Evolutionary conservation across 139 green algal genomes (phyloP), one percentile per base, ranked within the genome.

Genomic region (Coelastrella sp.): DNA sequence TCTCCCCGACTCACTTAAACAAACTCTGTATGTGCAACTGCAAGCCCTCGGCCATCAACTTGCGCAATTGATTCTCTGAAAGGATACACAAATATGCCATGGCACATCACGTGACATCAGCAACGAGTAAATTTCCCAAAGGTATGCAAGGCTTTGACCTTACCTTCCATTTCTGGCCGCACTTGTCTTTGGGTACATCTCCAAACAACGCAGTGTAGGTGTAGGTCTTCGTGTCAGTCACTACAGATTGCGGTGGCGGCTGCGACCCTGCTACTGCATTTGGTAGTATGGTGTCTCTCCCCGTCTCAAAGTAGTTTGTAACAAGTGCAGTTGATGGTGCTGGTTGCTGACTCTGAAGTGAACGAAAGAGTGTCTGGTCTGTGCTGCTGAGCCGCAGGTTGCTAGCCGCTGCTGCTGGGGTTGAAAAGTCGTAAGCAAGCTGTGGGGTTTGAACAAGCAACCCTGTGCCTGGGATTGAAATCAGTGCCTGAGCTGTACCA

Each of bases 221-320:
- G 32, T 67, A 81, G 4, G 73, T 81, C 32, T 67, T 53, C 32
- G 35, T 81, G 13, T 81, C 50, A 7, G 25, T 21, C 30, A 81
- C 32, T 5, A 68, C n/a, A 27, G 48, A 51, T 13, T 81, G 38
- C 8, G 48, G 37, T 11, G 73, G 43, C 17, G 73, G 73, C 73
- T 81, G 73, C 8, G 48, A 23, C 9, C 73, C 73, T 25, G 30
- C 48, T 25, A 81, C 34, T 1, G 48, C 73, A 23, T 0, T 35
- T 2, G 73, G 73, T 17, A 81, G 5, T 1, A 81, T 25, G 7
- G 34, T 7, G 73, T 40, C 11, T 8, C 48, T 37, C 3, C 73
- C 73, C 5, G 15, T 48, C 25, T 81, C 73, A 81, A 81, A 81
- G 25, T 81, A 81, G 50, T 81, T 81, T 35, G 48, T 81, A 67